Evolutionary conservation across 306 rosid genomes (phyloP).

Genomic region (Gastrolobium villosum): DNA sequence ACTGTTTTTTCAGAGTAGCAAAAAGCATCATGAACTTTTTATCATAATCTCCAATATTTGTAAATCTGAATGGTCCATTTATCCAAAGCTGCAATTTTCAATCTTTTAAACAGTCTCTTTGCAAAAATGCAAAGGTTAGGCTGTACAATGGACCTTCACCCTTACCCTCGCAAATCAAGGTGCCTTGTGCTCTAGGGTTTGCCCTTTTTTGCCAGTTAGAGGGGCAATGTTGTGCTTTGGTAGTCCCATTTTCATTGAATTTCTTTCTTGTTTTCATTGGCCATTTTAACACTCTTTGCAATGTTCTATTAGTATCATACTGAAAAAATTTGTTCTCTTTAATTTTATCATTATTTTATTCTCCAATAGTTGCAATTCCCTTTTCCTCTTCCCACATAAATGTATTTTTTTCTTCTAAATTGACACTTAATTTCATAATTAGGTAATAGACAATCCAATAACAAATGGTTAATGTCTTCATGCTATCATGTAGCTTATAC

Average conservation of each 20-base stretch:
- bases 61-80: constrained; percentile 20
- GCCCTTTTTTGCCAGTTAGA: not conserved
- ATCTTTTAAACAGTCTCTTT: not conserved
- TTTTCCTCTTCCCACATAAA: not conserved
- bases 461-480: constrained; percentile 8
- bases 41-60: not conserved
- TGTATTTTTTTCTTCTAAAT: not conserved
- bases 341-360: not conserved
- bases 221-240: constrained; percentile 6
- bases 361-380: not conserved
- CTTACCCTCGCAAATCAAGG: no score
- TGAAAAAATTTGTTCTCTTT: not conserved
- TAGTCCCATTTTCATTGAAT: constrained; percentile 6
- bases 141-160: no score
- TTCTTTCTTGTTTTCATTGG: not conserved
- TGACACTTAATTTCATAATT: constrained; percentile 3
- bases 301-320: not conserved
- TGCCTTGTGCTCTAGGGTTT: no score
- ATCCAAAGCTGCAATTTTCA: constrained; percentile 27
- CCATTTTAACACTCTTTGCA: not conserved
- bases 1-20: not conserved
- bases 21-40: not conserved
- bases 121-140: no score
- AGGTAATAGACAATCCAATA: not conserved
- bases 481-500: not conserved